Conservation (phyloP, 257 asterid genomes). For the Plantago elongata region DNA sequence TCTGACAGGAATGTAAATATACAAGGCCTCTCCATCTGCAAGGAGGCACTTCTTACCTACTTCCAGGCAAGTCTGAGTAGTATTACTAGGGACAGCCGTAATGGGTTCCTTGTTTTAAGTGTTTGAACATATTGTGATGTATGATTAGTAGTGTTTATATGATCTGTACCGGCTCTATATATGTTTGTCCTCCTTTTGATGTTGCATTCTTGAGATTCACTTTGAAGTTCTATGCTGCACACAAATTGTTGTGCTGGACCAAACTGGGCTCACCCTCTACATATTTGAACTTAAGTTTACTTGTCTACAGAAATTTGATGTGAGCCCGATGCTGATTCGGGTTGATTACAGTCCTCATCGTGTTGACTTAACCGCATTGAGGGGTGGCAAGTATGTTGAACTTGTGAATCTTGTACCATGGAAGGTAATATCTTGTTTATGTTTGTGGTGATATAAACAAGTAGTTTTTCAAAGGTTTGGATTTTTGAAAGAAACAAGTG, state of each 20-base stretch:
- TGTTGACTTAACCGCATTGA: constrained; percentile 85
- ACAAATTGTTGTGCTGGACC: not conserved
- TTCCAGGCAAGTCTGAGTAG: constrained; percentile 64
- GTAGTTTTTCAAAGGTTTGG: constrained; percentile 5
- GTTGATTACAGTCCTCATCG: constrained; percentile 90
- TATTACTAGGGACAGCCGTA: constrained; percentile 14
- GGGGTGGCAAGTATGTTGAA: constrained; percentile 96
- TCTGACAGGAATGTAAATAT: constrained; percentile 34
- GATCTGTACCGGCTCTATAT: not conserved
- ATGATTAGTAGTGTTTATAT: not conserved
- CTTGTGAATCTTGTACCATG: constrained; percentile 93
- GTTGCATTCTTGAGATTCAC: constrained; percentile 1
- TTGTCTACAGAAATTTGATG: constrained; percentile 83
- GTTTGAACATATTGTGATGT: no score
- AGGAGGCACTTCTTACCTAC: constrained; percentile 89
- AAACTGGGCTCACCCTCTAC: constrained; percentile 6
- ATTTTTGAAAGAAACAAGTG: constrained; percentile 6
- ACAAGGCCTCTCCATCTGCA: constrained; percentile 38
- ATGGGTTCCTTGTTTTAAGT: no score
- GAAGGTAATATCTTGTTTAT: constrained; percentile 61
- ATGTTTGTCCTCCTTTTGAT: constrained; percentile 13
- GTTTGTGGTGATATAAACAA: not conserved
- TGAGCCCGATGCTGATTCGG: constrained; percentile 71
- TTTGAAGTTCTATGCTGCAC: not conserved
- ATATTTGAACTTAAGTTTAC: constrained; percentile 16